These are phyloP conservation scores for Citrullus colocynthis DNA, from an alignment of 306 rosid genomes.

Conservation along the genomic window DNA sequence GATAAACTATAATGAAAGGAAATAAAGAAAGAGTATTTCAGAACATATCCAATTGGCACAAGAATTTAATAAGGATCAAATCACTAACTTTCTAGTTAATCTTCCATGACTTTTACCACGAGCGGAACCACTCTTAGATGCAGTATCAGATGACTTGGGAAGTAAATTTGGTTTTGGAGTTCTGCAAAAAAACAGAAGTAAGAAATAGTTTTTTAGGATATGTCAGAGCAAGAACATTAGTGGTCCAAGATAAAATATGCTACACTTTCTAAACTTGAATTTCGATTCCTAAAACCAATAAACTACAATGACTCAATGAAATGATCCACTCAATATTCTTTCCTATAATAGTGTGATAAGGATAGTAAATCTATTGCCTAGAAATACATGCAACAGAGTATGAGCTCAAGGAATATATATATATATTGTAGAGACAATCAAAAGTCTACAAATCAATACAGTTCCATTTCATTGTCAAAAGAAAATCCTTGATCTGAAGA, in stretches of 20 bases:
- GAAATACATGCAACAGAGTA: background rate
- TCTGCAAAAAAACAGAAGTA: conserved; percentile 20
- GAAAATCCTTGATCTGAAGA: background rate
- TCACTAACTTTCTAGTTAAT: conserved; percentile 68
- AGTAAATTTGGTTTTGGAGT: conserved; percentile 26
- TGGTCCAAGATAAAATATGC: background rate
- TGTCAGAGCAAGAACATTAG: background rate
- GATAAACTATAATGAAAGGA: background rate
- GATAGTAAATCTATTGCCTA: background rate
- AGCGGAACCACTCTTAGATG: conserved; percentile 38
- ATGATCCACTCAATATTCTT: background rate
- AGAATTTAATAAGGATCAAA: conserved; percentile 1
- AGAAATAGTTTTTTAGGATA: background rate
- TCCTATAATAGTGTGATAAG: background rate
- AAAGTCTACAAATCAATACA: background rate
- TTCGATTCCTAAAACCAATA: background rate
- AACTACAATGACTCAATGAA: background rate
- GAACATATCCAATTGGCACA: background rate
- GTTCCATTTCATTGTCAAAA: background rate
- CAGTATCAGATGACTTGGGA: conserved; percentile 23
- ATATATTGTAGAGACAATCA: background rate
- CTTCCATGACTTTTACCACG: conserved; percentile 65
- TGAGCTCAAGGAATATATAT: background rate
- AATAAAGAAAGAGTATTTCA: background rate
- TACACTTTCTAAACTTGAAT: background rate